phyloP scores from a whole-genome alignment of 106 monocot species.

The Dactylorhiza incarnata region DNA sequence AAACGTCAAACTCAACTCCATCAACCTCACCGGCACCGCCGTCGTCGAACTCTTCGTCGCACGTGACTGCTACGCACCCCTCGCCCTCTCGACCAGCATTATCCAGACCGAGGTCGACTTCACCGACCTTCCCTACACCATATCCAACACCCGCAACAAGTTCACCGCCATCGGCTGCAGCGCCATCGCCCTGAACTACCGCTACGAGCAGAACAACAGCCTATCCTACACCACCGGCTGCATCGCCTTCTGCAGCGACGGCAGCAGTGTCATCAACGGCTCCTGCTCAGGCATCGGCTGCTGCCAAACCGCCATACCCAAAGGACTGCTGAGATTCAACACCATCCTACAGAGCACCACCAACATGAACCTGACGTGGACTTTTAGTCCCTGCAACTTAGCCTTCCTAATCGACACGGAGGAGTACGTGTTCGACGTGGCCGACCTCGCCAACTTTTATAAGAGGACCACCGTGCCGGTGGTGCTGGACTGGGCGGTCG shows the following conservation, averaged over 20 bases:
- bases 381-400: slow-evolving; percentile 30
- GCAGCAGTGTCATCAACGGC: slow-evolving; percentile 5
- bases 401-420: slow-evolving; percentile 17
- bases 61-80: not conserved
- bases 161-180: slow-evolving; percentile 53
- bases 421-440: slow-evolving; percentile 16
- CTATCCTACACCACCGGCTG: slow-evolving; percentile 25
- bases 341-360: not conserved
- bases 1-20: too few species aligned
- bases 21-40: not conserved
- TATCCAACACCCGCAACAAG: slow-evolving; percentile 34
- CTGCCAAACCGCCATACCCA: slow-evolving; percentile 41
- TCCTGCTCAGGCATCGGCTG: slow-evolving; percentile 50
- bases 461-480: not conserved
- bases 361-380: slow-evolving; percentile 2
- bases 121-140: slow-evolving; percentile 16
- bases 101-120: slow-evolving; percentile 2
- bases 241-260: slow-evolving; percentile 25
- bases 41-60: not conserved
- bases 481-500: slow-evolving; percentile 32
- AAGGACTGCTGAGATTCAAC: slow-evolving; percentile 14
- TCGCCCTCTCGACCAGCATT: not conserved
- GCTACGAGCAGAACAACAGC: not conserved
- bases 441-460: slow-evolving; percentile 5
- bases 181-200: slow-evolving; percentile 26